Evolutionary conservation across 805 yeast genomes (phyloP).

Genomic region (Suhomyces tanzawaensis): DNA sequence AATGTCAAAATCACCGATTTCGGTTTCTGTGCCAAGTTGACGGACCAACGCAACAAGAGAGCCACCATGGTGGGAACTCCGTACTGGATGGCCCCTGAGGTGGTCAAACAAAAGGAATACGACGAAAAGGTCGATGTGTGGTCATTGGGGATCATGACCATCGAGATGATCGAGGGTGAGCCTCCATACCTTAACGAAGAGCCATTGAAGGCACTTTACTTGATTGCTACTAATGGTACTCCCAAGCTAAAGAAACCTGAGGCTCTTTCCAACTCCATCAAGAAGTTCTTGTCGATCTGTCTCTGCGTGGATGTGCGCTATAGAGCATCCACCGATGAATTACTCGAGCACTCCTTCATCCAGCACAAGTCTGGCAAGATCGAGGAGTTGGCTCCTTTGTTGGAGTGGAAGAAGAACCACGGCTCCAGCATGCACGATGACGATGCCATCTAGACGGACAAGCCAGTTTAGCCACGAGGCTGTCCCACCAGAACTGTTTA

Average conservation of each 20-base stretch:
- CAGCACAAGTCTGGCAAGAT: constrained; percentile 58
- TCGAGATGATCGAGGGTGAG: constrained; percentile 98
- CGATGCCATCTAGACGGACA: too few species aligned
- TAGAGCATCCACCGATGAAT: constrained; percentile 87
- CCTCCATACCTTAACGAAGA: constrained; percentile 97
- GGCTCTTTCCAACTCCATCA: constrained; percentile 66
- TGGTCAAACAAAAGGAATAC: constrained; percentile 89
- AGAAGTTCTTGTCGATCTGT: constrained; percentile 85
- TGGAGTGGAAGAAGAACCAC: constrained; percentile 45
- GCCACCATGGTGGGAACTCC: constrained; percentile 99
- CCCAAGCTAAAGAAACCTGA: constrained; percentile 75
- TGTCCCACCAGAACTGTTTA: too few species aligned
- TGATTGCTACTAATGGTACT: constrained; percentile 96
- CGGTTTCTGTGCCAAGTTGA: constrained; percentile 77
- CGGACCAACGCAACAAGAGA: constrained; percentile 77
- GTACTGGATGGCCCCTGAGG: constrained; percentile 99
- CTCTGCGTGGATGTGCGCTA: constrained; percentile 90
- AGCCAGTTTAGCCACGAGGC: too few species aligned
- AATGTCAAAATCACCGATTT: constrained; percentile 93
- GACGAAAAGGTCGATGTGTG: constrained; percentile 97
- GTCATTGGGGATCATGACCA: constrained; percentile 97
- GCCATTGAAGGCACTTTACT: constrained; percentile 87
- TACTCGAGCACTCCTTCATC: constrained; percentile 73
- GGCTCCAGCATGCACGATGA: constrained; percentile 2
- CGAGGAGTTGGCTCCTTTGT: constrained; percentile 54